These are phyloP conservation scores for Pseudopyricularia javanii DNA, from an alignment of 2,329 filamentous ascomycete species.

Conservation along the genomic window DNA sequence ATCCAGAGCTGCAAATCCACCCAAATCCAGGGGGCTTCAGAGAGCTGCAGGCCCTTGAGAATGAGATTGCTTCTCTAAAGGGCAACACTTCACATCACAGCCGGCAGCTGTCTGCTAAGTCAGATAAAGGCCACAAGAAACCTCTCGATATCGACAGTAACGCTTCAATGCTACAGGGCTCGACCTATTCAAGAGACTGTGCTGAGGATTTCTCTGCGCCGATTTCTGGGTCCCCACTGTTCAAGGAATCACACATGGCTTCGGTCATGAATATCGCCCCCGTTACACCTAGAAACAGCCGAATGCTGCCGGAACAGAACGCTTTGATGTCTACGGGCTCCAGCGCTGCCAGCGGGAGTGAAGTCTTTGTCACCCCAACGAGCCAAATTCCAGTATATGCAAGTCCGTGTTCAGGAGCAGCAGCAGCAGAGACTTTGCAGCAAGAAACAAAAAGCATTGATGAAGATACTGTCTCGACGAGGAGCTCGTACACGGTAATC, in stretches of 20 bases:
- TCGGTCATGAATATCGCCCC: background rate
- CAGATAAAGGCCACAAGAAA: background rate
- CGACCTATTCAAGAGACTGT: background rate
- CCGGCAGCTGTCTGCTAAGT: background rate
- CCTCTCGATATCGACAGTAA: background rate
- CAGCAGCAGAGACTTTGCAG: background rate
- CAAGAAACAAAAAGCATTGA: background rate
- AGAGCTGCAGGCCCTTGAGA: constrained; percentile 10
- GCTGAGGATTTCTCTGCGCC: background rate
- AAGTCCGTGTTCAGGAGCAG: background rate
- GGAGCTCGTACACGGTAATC: background rate
- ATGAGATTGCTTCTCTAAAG: constrained; percentile 10
- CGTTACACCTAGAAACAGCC: background rate
- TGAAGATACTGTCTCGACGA: background rate
- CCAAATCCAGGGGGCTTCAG: constrained; percentile 7
- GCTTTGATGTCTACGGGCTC: background rate
- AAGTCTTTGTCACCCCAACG: background rate
- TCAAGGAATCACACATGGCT: background rate
- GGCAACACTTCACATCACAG: constrained; percentile 1
- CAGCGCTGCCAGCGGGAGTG: background rate
- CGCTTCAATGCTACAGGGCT: background rate
- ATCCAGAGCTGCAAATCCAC: constrained; percentile 11
- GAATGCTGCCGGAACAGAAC: background rate
- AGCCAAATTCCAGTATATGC: background rate
- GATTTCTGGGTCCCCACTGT: background rate